Evolutionary conservation across 108 stramenopile genomes (phyloP).

Genomic region (Cyclotella atomus): DNA sequence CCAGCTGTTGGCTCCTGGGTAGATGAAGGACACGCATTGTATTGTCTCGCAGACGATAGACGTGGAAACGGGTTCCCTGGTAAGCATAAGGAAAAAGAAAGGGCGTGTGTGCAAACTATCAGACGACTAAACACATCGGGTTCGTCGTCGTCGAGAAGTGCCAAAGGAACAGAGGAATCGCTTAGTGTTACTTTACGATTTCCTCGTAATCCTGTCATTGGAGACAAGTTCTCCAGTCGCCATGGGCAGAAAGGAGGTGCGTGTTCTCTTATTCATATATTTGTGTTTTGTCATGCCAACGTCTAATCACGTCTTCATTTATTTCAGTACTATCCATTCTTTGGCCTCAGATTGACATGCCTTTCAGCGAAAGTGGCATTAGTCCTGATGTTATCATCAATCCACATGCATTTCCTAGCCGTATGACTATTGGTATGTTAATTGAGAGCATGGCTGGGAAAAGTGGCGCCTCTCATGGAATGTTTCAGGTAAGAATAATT

Average conservation of each 20-base stretch:
- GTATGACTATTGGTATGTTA: conserved; percentile 99
- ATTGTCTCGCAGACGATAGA: conserved; percentile 87
- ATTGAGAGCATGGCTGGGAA: conserved; percentile 99
- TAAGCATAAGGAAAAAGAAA: conserved; percentile 93
- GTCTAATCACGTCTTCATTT: not conserved
- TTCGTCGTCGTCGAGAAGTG: conserved; percentile 29
- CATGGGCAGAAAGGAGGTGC: conserved; percentile 97
- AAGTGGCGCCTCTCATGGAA: conserved; percentile 95
- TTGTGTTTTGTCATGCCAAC: not conserved
- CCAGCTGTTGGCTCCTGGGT: conserved; percentile 90
- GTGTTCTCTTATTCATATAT: not conserved
- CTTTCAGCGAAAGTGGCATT: conserved; percentile 98
- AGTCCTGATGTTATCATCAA: conserved; percentile 99
- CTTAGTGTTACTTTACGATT: conserved; percentile 92
- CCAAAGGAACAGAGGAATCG: conserved; percentile 43
- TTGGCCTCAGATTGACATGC: conserved; percentile 99
- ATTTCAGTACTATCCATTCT: conserved; percentile 88
- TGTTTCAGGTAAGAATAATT: conserved; percentile 62
- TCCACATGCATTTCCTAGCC: conserved; percentile 97
- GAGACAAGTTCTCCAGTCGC: conserved; percentile 98
- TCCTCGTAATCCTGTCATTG: conserved; percentile 97
- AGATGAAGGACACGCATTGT: conserved; percentile 89
- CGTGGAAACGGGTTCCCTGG: conserved; percentile 67
- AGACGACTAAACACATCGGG: conserved; percentile 53
- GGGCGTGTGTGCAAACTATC: conserved; percentile 88